phyloP scores from a whole-genome alignment of 345 rosid species.

The Eucalyptus curtisii region DNA sequence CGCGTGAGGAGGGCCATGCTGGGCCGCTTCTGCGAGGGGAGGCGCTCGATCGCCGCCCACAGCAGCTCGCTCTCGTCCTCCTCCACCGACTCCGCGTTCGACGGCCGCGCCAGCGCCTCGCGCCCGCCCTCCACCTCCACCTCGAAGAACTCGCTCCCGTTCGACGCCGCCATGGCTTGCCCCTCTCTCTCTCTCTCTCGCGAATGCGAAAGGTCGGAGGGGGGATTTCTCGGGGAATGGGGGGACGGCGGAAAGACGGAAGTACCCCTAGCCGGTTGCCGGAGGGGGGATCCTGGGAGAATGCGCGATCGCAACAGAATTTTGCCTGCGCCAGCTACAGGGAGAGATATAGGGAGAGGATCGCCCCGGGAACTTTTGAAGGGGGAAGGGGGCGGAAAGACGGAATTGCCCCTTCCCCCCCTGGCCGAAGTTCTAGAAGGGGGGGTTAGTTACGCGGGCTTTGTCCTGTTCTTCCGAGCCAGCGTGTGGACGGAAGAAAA shows the following conservation, averaged over 20 bases:
- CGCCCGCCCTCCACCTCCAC: conserved; percentile 36
- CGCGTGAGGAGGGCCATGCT: conserved; percentile 29
- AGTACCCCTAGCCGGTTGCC: neutral
- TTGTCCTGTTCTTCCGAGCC: neutral
- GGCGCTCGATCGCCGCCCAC: conserved; percentile 63
- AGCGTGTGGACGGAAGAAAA: neutral
- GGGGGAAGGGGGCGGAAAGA: neutral
- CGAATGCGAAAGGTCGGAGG: neutral
- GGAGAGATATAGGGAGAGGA: neutral
- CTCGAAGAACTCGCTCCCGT: conserved; percentile 78
- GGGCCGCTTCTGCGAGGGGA: conserved; percentile 54
- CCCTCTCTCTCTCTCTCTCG: neutral
- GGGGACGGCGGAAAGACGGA: neutral
- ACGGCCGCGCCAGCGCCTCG: conserved; percentile 38
- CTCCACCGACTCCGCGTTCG: conserved; percentile 53
- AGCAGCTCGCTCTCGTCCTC: conserved; percentile 67
- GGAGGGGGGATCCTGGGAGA: no score
- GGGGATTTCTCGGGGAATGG: neutral
- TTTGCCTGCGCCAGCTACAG: neutral
- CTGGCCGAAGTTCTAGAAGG: neutral
- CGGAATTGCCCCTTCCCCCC: neutral
- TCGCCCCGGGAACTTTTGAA: neutral
- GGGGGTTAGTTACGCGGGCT: neutral
- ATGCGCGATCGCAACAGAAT: neutral
- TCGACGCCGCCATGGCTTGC: conserved; percentile 29